Conservation (phyloP, 192 early-diverging fungal genomes). For the Oehlia diaphana region DNA sequence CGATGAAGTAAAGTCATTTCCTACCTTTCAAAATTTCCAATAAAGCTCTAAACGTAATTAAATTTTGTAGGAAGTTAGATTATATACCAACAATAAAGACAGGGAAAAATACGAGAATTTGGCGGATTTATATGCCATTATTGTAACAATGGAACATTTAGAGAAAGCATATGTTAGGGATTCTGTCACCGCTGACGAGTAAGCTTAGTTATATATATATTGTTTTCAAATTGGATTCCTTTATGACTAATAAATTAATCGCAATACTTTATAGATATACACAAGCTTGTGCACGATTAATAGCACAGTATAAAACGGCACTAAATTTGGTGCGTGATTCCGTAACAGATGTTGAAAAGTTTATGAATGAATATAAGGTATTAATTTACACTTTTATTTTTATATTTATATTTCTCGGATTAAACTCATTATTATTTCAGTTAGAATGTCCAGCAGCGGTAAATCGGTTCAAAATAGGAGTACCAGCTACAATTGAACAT, state of each 20-base stretch:
- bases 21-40: neutral
- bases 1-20: neutral
- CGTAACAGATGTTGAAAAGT: slow-evolving; percentile 67
- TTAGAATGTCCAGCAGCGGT: slow-evolving; percentile 84
- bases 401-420: neutral
- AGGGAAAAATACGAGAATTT: slow-evolving; percentile 90
- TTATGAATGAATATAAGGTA: slow-evolving; percentile 82
- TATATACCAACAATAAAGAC: slow-evolving; percentile 81
- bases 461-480: slow-evolving; percentile 89
- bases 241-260: neutral
- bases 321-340: slow-evolving; percentile 61
- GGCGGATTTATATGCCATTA: slow-evolving; percentile 91
- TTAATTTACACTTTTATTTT: too few species aligned
- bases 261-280: slow-evolving; percentile 66
- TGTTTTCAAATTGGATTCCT: neutral
- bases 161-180: slow-evolving; percentile 93
- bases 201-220: slow-evolving; percentile 2
- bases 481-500: slow-evolving; percentile 95
- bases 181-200: slow-evolving; percentile 80
- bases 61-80: slow-evolving; percentile 62
- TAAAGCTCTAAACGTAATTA: neutral
- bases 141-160: slow-evolving; percentile 87
- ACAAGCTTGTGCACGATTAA: slow-evolving; percentile 83
- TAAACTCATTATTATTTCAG: slow-evolving; percentile 34
- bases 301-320: slow-evolving; percentile 89